A percentile compares a stretch with the other conserved stretches of the same genome.
phyloP scores from a whole-genome alignment of 2,329 filamentous ascomycete genomes.

The Talaromyces sp. region DNA sequence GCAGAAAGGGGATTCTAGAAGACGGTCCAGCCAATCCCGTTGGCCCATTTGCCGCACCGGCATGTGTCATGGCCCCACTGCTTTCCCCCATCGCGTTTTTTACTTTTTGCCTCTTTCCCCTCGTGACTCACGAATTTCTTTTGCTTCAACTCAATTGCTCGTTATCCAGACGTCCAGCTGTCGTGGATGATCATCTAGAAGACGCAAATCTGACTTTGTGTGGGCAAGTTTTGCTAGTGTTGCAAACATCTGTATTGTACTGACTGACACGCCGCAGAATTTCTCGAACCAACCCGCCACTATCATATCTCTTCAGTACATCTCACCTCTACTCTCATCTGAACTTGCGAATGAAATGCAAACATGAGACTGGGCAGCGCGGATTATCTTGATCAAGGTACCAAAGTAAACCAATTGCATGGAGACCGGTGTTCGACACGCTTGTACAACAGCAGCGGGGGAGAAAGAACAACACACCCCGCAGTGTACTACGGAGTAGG shows the following conservation, averaged over 20 bases:
- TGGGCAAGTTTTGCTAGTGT: neutral
- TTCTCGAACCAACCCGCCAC: neutral
- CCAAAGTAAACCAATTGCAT: slow-evolving; percentile 31
- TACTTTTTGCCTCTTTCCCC: neutral
- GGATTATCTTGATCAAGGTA: slow-evolving; percentile 38
- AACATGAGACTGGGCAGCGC: slow-evolving; percentile 34
- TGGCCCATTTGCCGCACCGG: neutral
- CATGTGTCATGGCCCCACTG: neutral
- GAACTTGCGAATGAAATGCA: slow-evolving; percentile 14
- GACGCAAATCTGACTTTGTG: neutral
- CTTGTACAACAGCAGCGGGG: slow-evolving; percentile 1
- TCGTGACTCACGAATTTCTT: neutral
- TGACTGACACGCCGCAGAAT: slow-evolving; percentile 1
- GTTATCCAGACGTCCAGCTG: neutral
- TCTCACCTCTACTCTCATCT: slow-evolving; percentile 8
- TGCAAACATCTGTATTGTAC: neutral
- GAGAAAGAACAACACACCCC: neutral
- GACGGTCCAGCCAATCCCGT: neutral
- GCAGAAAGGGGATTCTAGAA: neutral
- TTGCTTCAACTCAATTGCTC: neutral
- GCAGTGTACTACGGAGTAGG: neutral
- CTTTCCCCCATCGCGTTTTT: neutral
- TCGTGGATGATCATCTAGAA: neutral
- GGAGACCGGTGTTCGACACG: slow-evolving; percentile 36
- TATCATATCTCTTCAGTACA: slow-evolving; percentile 20